A percentile compares a stretch with the other conserved stretches of the same genome.
These are phyloP conservation scores for Schizophyllum commune DNA, from an alignment of 1,284 basidiomycete genomes.

Conservation along the genomic window DNA sequence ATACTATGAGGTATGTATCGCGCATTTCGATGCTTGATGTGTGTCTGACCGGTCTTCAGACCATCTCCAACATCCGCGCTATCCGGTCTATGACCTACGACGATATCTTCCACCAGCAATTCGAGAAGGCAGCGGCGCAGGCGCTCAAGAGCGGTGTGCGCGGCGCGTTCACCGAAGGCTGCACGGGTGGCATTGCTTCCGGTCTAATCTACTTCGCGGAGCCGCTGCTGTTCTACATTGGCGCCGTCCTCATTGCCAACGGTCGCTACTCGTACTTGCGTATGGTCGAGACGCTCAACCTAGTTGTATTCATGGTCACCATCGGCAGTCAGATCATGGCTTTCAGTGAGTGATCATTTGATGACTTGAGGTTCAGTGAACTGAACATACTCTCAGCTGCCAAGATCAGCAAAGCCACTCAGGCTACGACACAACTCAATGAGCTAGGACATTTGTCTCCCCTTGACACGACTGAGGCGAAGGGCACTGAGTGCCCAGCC, in stretches of 20 bases:
- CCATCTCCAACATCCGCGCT: conserved; percentile 66
- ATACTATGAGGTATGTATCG: conserved; percentile 56
- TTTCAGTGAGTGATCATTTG: conserved; percentile 43
- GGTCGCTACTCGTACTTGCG: conserved; percentile 64
- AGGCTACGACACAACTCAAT: conserved; percentile 61
- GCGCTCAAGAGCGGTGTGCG: conserved; percentile 51
- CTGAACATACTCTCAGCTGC: conserved; percentile 37
- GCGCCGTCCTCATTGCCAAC: conserved; percentile 58
- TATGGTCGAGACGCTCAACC: conserved; percentile 70
- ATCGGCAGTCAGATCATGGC: conserved; percentile 69
- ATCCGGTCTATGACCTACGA: conserved; percentile 80
- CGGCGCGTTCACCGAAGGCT: conserved; percentile 61
- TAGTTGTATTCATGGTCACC: conserved; percentile 76
- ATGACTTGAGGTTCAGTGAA: neutral
- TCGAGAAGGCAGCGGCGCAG: conserved; percentile 39
- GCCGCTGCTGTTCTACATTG: conserved; percentile 72
- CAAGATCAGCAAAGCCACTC: conserved; percentile 20
- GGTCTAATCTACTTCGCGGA: conserved; percentile 68
- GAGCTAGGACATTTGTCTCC: conserved; percentile 41
- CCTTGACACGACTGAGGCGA: conserved; percentile 45
- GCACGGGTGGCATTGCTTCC: conserved; percentile 58
- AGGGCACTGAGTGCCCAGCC: conserved; percentile 29
- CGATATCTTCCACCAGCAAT: conserved; percentile 53
- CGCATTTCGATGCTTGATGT: neutral
- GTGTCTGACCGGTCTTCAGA: neutral